Base-by-base conservation (phyloP, 768 basidiomycete genomes). In the Boletales sp. region DNA sequence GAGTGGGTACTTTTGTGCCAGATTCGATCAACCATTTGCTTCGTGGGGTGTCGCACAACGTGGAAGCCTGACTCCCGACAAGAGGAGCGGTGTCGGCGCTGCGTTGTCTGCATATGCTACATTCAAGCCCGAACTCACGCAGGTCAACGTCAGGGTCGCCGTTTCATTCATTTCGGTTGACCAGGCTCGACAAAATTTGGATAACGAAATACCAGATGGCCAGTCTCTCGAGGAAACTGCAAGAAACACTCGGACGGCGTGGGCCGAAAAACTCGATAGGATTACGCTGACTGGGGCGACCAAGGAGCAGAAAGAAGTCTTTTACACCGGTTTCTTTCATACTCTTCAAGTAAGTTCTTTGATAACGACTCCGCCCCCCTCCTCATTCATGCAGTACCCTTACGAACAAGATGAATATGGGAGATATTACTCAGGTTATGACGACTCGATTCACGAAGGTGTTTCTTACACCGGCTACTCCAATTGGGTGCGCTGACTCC, bases 381-480 rank as follows among this genome's bases (percentile, higher is more conserved):
- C 8, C 56, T 38, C 37, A 52, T 29, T 55, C 21, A 46, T 46
- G 0, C 65, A 90, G 81, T 90, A 88, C 55, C 90, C 90, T 0
- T 86, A 84, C 57, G 87, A 90, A 60, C 80, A 86, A 51, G 72
- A 76, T 53, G 89, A 91, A 62, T 70, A 76, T 35, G 79, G 78
- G 4, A 62, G 59, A 8, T 90, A 91, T 64, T 92, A 86, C 64
- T 90, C 88, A 7, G 90, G 80, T 1, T 90, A 91, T 51, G 83
- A 87, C 48, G 80, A 86, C 45, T 51, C 66, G 7, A 67, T 90
- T 0, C 85, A 88, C 43, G 62, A 76, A 27, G 82, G 84, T 15
- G 69, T 71, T n/a, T 88, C 86, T 0, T 90, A 90, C 57, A 87
- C 82, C 0, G 88, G 87, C 1, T 90, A 90, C 61, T 88, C 87